phyloP scores from a whole-genome alignment of 1,284 basidiomycete genomes.

The Ustilago loliicola region DNA sequence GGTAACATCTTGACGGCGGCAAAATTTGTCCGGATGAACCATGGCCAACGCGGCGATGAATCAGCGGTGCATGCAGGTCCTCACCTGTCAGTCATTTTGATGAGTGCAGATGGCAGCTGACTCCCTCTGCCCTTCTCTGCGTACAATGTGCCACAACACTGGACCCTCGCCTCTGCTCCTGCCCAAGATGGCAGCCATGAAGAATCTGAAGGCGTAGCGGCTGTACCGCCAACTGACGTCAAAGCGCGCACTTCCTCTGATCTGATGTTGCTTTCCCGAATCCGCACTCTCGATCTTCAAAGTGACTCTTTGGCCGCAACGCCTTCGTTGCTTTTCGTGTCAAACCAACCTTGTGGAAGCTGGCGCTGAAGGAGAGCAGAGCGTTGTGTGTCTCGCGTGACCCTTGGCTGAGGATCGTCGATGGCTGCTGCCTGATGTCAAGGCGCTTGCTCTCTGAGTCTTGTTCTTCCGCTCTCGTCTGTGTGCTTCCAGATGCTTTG shows the following conservation, averaged over 20 bases:
- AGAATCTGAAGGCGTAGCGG: background rate
- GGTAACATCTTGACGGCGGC: background rate
- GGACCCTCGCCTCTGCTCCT: background rate
- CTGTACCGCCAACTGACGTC: conserved; percentile 18
- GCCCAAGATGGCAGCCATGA: background rate
- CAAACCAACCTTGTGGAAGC: too few relatives aligned
- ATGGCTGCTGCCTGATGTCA: conserved; percentile 32
- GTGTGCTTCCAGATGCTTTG: background rate
- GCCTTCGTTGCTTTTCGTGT: background rate
- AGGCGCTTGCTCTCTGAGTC: conserved; percentile 6
- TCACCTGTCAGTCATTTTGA: conserved; percentile 22
- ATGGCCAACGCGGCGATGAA: conserved; percentile 26
- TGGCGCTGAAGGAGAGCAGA: too few relatives aligned
- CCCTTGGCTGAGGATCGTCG: conserved; percentile 1
- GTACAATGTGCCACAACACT: background rate
- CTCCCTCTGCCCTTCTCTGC: conserved; percentile 1
- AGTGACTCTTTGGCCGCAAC: background rate
- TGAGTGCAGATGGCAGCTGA: conserved; percentile 16
- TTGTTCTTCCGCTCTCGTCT: background rate
- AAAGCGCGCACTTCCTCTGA: conserved; percentile 15
- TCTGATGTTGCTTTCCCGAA: conserved; percentile 1
- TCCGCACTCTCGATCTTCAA: background rate
- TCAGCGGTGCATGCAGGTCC: conserved; percentile 34
- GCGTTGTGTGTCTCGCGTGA: conserved; percentile 10
- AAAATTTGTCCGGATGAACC: conserved; percentile 11